These are phyloP conservation scores for Ustilago xerochloae DNA, from an alignment of 1,284 basidiomycete genomes.

Conservation along the genomic window DNA sequence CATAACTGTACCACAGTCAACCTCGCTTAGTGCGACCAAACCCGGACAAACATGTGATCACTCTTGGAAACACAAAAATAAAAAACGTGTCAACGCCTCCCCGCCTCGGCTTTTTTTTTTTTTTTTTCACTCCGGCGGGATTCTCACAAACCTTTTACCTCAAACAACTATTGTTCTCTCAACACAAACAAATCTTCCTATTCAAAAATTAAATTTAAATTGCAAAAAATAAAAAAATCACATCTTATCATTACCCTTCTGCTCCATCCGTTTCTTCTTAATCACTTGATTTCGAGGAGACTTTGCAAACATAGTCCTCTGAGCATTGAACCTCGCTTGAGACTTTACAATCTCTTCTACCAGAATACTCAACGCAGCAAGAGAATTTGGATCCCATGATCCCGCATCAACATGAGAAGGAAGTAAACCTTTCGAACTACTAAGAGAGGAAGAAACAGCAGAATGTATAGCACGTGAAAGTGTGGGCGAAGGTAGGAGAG, in stretches of 20 bases:
- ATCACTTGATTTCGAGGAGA: slow-evolving; percentile 18
- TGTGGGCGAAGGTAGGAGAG: not conserved
- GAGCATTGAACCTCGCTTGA: slow-evolving; percentile 28
- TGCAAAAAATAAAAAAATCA: too few species aligned
- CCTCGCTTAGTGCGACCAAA: too few species aligned
- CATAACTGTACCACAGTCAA: too few species aligned
- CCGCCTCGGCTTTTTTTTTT: too few species aligned
- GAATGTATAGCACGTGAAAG: slow-evolving; percentile 11
- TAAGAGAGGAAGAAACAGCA: slow-evolving; percentile 3
- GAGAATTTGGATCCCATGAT: slow-evolving; percentile 23
- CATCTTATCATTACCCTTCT: not conserved
- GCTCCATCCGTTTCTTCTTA: not conserved
- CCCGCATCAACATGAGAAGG: not conserved
- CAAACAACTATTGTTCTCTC: too few species aligned
- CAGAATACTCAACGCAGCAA: slow-evolving; percentile 26
- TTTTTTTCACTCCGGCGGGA: too few species aligned
- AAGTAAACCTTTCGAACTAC: slow-evolving; percentile 1
- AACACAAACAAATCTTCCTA: too few species aligned
- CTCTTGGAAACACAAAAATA: too few species aligned
- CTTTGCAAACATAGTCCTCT: slow-evolving; percentile 35
- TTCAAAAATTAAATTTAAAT: too few species aligned
- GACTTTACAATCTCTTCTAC: slow-evolving; percentile 30
- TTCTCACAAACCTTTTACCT: too few species aligned
- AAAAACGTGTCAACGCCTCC: too few species aligned
- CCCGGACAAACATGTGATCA: too few species aligned